Percentiles rank a stretch among this genome's conserved stretches.
These are phyloP conservation scores for Peronospora belbahrii DNA, from an alignment of 352 stramenopile species.

Conservation along the genomic window DNA sequence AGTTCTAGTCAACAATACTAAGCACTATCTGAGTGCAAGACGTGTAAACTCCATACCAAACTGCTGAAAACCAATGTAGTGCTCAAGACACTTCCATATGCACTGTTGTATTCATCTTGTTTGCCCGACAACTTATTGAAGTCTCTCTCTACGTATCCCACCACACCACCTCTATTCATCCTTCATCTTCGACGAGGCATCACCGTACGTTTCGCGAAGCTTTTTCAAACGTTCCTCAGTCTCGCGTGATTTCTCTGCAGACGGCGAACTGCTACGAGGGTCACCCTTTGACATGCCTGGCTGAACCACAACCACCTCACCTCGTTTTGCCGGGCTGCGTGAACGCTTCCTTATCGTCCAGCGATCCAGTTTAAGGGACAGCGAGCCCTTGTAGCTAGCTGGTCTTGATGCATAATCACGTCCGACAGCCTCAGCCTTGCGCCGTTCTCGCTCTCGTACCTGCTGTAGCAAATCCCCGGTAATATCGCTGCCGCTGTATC, in stretches of 20 bases:
- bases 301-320: constrained; percentile 39
- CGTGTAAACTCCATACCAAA: too few species aligned
- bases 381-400: constrained; percentile 88
- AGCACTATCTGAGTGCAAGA: too few species aligned
- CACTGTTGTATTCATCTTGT: constrained; percentile 3
- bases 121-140: background rate
- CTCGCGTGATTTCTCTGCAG: constrained; percentile 33
- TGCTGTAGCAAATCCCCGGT: constrained; percentile 86
- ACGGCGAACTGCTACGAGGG: constrained; percentile 17
- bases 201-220: constrained; percentile 73
- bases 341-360: constrained; percentile 72
- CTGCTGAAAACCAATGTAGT: too few species aligned
- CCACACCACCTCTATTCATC: constrained; percentile 13
- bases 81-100: too few species aligned
- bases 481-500: constrained; percentile 22
- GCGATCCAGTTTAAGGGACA: constrained; percentile 87
- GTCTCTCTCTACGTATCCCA: background rate
- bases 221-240: constrained; percentile 60
- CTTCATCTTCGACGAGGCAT: constrained; percentile 44
- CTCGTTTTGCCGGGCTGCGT: constrained; percentile 56
- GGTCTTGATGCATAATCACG: constrained; percentile 88
- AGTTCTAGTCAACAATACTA: too few species aligned
- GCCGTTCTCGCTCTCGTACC: constrained; percentile 87
- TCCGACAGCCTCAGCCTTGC: constrained; percentile 83
- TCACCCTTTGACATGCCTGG: constrained; percentile 25